phyloP scores from a whole-genome alignment of 1,139 yeast species.

The Lodderomyces jiufengensis region DNA sequence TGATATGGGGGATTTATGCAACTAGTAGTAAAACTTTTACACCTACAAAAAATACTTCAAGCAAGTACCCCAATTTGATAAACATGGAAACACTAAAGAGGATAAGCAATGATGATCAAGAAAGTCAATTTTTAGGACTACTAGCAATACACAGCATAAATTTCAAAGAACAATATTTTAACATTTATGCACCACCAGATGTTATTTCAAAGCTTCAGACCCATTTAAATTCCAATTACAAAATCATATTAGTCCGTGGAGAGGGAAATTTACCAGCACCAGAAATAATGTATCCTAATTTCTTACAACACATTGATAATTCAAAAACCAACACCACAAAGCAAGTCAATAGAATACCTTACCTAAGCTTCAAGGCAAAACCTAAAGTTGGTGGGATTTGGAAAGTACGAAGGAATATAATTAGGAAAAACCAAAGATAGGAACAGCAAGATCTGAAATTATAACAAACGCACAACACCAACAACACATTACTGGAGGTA shows the following conservation, averaged over 20 bases:
- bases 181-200: slow-evolving; percentile 55
- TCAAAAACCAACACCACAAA: background rate
- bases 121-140: slow-evolving; percentile 32
- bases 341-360: no score
- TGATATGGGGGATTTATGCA: slow-evolving; percentile 51
- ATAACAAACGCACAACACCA: no score
- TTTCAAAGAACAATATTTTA: slow-evolving; percentile 32
- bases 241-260: slow-evolving; percentile 57
- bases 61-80: background rate
- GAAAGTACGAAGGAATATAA: slow-evolving; percentile 61
- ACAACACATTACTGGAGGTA: no score
- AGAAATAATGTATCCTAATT: slow-evolving; percentile 29
- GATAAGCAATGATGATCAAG: no score
- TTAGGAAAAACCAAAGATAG: slow-evolving; percentile 47
- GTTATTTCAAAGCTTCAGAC: slow-evolving; percentile 11
- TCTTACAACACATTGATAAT: slow-evolving; percentile 9
- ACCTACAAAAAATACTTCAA: no score
- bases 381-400: slow-evolving; percentile 58
- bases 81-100: no score
- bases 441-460: no score
- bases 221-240: slow-evolving; percentile 24
- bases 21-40: no score
- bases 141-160: slow-evolving; percentile 66
- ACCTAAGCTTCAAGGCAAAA: slow-evolving; percentile 45
- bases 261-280: slow-evolving; percentile 49